Base-by-base conservation (phyloP, 345 rosid species). In the Eutrema heterophyllum region DNA sequence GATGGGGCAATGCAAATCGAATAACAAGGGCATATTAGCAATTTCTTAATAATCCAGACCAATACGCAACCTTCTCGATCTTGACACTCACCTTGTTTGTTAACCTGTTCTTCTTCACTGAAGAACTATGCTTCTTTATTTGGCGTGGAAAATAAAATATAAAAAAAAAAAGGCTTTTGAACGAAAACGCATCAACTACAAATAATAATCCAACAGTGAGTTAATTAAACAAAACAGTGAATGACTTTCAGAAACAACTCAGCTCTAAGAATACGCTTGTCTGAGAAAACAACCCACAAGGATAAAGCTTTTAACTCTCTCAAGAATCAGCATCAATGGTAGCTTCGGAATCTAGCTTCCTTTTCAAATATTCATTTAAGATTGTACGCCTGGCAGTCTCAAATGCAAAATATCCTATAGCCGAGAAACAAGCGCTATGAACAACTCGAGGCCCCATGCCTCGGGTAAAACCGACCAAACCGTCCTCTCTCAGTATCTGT, bases 391-490 rank as follows among this genome's bases (percentile, higher is more conserved):
- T 85, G 0, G 97, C 95, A 5, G 97, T 94, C 89, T 94, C 97
- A 72, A 94, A 91, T 2, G 97, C 98, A 79, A 89, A 89, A 83
- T 94, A 94, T 6, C 97, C 97, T 12, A 94, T 56, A 0, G 98
- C 98, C 0, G 97, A 88, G 79, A 94, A 91, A 68, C 96, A 86
- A 40, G 98, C 97, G 70, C 98, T 94, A 40, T 94, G 98, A 75
- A 94, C 78, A 64, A 94, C 96, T 64, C 97, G 78, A 7, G 97
- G 97, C 7, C 92, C 97, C 86, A 91, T 84, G 38, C 97, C 97
- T 0, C 96, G 81, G 0, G 86, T 88, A 69, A 94, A 88, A 44
- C 97, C 98, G 4, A 89, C 82, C 87, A 89, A 84, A 2, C 98
- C 98, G 80, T 94, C 98, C 80, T 94, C 97, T 85, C 72, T 88